Base-by-base conservation (phyloP, 768 basidiomycete genomes). In the Xerocomus potaroensis region DNA sequence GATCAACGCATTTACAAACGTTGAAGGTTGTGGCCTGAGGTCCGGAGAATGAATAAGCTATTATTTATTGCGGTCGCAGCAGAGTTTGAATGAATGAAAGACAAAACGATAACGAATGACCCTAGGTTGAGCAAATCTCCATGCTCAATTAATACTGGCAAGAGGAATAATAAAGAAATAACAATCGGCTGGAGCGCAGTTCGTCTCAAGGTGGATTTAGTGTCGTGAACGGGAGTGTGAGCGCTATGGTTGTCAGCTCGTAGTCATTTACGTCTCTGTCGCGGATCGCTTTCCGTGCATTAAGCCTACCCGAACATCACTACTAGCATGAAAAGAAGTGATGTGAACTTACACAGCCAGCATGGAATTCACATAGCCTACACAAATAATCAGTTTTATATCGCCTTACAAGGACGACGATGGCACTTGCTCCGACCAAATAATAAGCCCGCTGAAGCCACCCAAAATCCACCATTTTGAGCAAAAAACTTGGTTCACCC, bases 331-430 rank as follows among this genome's bases (percentile, higher is more conserved):
- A n/a, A 14, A 18, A 33, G 18, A 19, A 24, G 11, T 12, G n/a
- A 19, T 2, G 29, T 8, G 8, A 8, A 51, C 53, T 45, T 24
- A 51, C 53, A 50, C 48, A 2, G 48, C 48, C 7, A 56, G 8
- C 54, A 55, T 48, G 8, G 54, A 55, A 34, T 50, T 55, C 36
- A 55, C 45, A 14, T 56, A 51, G 9, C 49, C 55, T 51, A 16
- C 19, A 31, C 18, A 15, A 33, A 11, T 8, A 4, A 38, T 44
- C 45, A 55, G 34, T 5, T 26, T 34, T 3, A 3, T 34, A 16
- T 23, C 10, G 8, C 16, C 16, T 7, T 4, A 12, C 12, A n/a
- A n/a, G n/a, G n/a, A n/a, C 16, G 15, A 36, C 10, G 19, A 29
- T 10, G 19, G 6, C 5, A 48, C 55, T 48, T 37, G 21, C 53